Evolutionary conservation across 345 rosid genomes (phyloP).

Genomic region (Geranium brycei): DNA sequence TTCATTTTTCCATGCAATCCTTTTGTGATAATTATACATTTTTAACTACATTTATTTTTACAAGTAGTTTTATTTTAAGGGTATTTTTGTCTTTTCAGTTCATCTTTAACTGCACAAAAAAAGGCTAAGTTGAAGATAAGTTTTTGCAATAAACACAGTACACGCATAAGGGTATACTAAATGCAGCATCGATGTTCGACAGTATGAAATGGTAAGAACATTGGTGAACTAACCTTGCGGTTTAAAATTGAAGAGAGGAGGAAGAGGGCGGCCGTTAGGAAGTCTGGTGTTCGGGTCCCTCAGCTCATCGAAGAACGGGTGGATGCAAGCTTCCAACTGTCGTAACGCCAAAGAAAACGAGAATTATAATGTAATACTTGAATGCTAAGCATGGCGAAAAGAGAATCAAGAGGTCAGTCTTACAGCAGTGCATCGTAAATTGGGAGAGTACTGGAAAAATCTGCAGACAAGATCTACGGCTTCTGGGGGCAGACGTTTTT

Average conservation of each 20-base stretch:
- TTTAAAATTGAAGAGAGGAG: slow-evolving; percentile 78
- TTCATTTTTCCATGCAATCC: no score
- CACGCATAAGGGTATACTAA: background rate
- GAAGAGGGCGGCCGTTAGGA: slow-evolving; percentile 90
- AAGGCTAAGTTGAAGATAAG: no score
- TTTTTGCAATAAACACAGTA: no score
- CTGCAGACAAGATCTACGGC: slow-evolving; percentile 95
- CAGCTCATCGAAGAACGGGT: slow-evolving; percentile 80
- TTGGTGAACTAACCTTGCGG: slow-evolving; percentile 37
- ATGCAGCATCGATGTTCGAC: background rate
- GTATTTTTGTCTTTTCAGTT: no score
- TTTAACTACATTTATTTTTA: no score
- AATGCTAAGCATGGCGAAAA: background rate
- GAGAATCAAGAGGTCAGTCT: slow-evolving; percentile 17
- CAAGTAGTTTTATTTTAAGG: no score
- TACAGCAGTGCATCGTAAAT: slow-evolving; percentile 94
- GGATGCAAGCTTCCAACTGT: slow-evolving; percentile 86
- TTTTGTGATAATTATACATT: no score
- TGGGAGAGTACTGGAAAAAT: slow-evolving; percentile 92
- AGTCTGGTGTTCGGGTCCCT: slow-evolving; percentile 82
- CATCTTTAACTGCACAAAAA: no score
- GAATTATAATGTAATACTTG: background rate
- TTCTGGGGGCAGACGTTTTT: slow-evolving; percentile 87
- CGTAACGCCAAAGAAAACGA: background rate
- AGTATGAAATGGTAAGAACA: background rate